Evolutionary conservation across 164 flowering plant species (phyloP).

Genomic region (Umbellularia californica): DNA sequence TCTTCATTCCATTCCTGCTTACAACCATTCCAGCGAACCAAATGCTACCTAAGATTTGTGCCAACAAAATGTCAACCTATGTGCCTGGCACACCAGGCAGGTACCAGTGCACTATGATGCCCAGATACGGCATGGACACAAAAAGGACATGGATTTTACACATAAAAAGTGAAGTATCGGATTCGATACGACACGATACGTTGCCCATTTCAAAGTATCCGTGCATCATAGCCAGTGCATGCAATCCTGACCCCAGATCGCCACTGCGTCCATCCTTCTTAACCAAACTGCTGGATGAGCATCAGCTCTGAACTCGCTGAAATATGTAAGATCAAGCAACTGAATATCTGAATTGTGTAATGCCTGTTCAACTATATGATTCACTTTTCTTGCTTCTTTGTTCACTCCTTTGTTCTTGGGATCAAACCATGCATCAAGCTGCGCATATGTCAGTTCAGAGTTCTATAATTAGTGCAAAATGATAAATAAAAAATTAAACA

Average conservation of each 20-base stretch:
- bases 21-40: too few relatives aligned
- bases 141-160: too few relatives aligned
- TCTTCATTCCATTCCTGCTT: too few relatives aligned
- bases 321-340: constrained; percentile 65
- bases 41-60: too few relatives aligned
- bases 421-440: constrained; percentile 94
- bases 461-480: not conserved
- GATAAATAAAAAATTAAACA: not conserved
- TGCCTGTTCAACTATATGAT: constrained; percentile 46
- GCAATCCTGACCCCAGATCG: constrained; percentile 97
- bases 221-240: too few relatives aligned
- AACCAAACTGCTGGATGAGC: constrained; percentile 87
- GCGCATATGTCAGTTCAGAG: constrained; percentile 29
- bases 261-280: constrained; percentile 87
- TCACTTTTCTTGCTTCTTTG: constrained; percentile 77
- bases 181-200: too few relatives aligned
- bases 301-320: constrained; percentile 96
- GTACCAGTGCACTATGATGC: too few relatives aligned
- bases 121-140: too few relatives aligned
- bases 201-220: too few relatives aligned
- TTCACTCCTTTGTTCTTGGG: constrained; percentile 82
- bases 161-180: too few relatives aligned
- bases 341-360: constrained; percentile 51
- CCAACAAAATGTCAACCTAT: constrained; percentile 82
- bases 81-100: constrained; percentile 96